Base-by-base conservation (phyloP, 768 basidiomycete species). In the Suillus spraguei region DNA sequence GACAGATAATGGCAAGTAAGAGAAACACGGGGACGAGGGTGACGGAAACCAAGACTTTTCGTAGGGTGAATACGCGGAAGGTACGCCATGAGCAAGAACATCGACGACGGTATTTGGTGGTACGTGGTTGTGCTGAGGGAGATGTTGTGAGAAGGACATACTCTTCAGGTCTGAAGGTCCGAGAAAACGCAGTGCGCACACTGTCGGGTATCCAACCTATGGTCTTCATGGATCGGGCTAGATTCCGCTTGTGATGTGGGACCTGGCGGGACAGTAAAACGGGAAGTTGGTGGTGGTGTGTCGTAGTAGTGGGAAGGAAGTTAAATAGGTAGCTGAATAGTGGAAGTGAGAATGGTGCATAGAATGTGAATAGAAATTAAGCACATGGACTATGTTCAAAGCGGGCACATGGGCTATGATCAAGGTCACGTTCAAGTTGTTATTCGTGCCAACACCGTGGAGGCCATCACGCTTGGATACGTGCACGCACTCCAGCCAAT, bases 1-100 rank as follows among this genome's bases (percentile, higher is more conserved):
- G 76, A 36, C 63, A 69, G 59, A 76, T 59, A 10, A 82, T 63
- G 38, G 75, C 69, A 11, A 70, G 59, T n/a, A 78, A 9, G 52
- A 68, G 63, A 44, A 80, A 20, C 24, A 78, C 46, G 0, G 69
- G 69, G 0, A 69, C 24, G 10, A 66, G 61, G 8, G 68, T 59
- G 35, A 77, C 32, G 32, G 65, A 64, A 20, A 73, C 4, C 13
- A 75, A 39, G 6, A 74, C n/a, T 8, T 78, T 74, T 4, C 76
- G 72, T 24, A 76, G 59, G 5, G 77, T 71, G 60, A 66, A 60
- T 32, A 53, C 65, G 32, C 58, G 64, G 36, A 32, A 59, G 59
- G 8, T 44, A 9, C 69, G 65, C 62, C 65, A 67, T n/a, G 65
- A 60, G 33, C 54, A 63, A 22, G 20, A 62, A 20, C 33, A 60